Evolutionary conservation across 805 yeast species (phyloP).

Genomic region (Teunomyces aglyptinius): DNA sequence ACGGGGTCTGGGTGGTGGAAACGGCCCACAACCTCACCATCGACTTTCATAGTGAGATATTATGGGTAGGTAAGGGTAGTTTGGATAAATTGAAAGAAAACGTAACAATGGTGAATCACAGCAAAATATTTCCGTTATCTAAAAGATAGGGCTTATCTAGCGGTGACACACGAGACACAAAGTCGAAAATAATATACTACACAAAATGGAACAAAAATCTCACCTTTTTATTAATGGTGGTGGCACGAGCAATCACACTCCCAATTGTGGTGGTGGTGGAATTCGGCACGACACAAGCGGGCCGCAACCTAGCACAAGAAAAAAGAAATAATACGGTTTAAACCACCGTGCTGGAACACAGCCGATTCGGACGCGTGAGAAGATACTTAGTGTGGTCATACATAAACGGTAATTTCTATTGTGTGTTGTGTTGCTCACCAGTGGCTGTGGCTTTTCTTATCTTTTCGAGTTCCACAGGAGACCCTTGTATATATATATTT

Average conservation of each 20-base stretch:
- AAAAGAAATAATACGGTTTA: neutral
- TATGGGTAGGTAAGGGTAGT: no score
- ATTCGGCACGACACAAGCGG: neutral
- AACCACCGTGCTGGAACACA: neutral
- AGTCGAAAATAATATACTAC: neutral
- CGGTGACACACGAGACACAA: neutral
- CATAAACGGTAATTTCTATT: no score
- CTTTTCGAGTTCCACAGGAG: neutral
- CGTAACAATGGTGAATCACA: neutral
- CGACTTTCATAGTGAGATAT: slow-evolving; percentile 1
- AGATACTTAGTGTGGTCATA: neutral
- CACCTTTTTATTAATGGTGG: neutral
- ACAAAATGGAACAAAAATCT: neutral
- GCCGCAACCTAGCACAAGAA: neutral
- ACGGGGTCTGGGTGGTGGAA: neutral
- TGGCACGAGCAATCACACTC: slow-evolving; percentile 2
- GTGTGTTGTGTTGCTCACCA: no score
- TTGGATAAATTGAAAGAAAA: neutral
- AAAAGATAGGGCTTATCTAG: neutral
- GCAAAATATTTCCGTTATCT: neutral
- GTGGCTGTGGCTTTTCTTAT: no score
- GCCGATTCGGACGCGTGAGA: neutral
- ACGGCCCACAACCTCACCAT: slow-evolving; percentile 1
- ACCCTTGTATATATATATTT: neutral
- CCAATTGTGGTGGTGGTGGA: slow-evolving; percentile 4